A percentile compares a stretch with the other conserved stretches of the same genome.
Evolutionary conservation across 306 rosid genomes (phyloP).

Genomic region (Cicer pinnatifidum): DNA sequence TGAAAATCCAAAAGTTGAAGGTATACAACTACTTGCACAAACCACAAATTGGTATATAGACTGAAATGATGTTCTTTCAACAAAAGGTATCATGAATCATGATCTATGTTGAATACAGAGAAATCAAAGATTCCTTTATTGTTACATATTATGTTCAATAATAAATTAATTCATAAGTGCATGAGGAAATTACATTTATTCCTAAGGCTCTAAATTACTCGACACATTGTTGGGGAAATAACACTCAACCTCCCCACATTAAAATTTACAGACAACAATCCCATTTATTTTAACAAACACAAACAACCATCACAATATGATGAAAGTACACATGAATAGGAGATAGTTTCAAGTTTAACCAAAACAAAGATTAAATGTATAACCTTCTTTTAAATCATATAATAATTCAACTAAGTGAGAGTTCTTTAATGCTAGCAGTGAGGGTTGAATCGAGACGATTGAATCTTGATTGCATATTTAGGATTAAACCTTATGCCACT

Average conservation of each 20-base stretch:
- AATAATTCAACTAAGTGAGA: slow-evolving; percentile 5
- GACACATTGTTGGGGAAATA: background rate
- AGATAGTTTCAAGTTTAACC: background rate
- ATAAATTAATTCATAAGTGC: slow-evolving; percentile 6
- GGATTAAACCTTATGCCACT: background rate
- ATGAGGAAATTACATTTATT: slow-evolving; percentile 10
- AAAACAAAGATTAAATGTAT: slow-evolving; percentile 20
- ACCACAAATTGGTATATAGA: slow-evolving; percentile 25
- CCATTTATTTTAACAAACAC: background rate
- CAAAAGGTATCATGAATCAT: slow-evolving; percentile 2
- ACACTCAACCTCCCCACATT: slow-evolving; percentile 9
- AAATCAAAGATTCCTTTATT: slow-evolving; percentile 6
- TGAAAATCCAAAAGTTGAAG: slow-evolving; percentile 20
- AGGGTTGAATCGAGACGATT: slow-evolving; percentile 11
- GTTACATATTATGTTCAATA: slow-evolving; percentile 12
- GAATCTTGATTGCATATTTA: background rate
- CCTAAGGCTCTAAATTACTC: slow-evolving; percentile 12
- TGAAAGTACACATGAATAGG: slow-evolving; percentile 3
- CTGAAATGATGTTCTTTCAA: slow-evolving; percentile 20
- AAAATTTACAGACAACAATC: background rate
- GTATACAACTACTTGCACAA: slow-evolving; percentile 26
- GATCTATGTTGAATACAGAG: slow-evolving; percentile 10
- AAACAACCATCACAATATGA: background rate
- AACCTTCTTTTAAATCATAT: slow-evolving; percentile 19
- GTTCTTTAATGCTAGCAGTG: background rate